Evolutionary conservation across 257 asterid genomes (phyloP).

Genomic region (Nicotiana otophora): DNA sequence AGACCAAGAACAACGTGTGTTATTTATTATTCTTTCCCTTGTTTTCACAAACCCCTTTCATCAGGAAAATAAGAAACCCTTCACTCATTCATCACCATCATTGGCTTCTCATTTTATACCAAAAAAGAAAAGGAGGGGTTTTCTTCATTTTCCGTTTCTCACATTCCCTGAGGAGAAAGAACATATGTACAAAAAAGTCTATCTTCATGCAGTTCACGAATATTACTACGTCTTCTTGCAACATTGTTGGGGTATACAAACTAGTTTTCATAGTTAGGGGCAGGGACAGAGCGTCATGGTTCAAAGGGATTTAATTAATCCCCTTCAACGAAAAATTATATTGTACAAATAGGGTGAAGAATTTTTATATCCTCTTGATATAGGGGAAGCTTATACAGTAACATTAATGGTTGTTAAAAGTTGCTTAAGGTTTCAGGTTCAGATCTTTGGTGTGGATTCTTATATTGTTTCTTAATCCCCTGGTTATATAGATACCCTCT

Average conservation of each 20-base stretch:
- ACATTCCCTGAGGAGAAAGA: neutral
- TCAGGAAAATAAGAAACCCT: slow-evolving; percentile 4
- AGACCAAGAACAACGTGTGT: neutral
- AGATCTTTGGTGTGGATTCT: neutral
- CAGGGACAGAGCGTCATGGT: neutral
- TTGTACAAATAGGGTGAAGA: neutral
- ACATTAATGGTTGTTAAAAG: neutral
- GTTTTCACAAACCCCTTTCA: neutral
- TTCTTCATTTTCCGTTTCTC: slow-evolving; percentile 5
- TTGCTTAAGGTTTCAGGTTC: neutral
- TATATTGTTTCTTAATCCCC: neutral
- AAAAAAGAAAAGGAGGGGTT: neutral
- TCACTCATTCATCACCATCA: neutral
- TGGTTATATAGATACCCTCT: neutral
- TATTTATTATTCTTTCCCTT: slow-evolving; percentile 8
- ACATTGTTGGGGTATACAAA: neutral
- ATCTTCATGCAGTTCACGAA: neutral
- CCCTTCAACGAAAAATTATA: neutral
- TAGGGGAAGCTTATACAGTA: neutral
- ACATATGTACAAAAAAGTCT: neutral
- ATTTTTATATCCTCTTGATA: too few species aligned
- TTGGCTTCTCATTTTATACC: neutral
- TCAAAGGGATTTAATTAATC: neutral
- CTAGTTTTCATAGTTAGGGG: neutral
- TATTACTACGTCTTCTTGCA: neutral